Evolutionary conservation across 352 stramenopile species (phyloP).

Genomic region (Globisporangium orthogonon): DNA sequence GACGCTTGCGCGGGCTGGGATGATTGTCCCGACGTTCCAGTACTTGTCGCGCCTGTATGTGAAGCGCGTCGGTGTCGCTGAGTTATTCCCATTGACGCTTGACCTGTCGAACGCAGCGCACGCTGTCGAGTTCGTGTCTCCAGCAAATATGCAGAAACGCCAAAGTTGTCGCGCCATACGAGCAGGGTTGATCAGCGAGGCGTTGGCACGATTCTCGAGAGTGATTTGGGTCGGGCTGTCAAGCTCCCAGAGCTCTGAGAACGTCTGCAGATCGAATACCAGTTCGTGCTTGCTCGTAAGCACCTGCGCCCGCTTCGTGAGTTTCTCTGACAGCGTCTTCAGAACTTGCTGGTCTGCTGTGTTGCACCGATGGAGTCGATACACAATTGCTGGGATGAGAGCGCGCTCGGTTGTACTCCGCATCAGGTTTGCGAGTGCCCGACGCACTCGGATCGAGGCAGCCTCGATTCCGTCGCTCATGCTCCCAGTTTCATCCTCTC

Average conservation of each 20-base stretch:
- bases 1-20: slow-evolving; percentile 14
- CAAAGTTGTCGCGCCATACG: slow-evolving; percentile 30
- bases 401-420: slow-evolving; percentile 30
- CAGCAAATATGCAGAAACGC: slow-evolving; percentile 53
- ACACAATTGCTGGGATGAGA: slow-evolving; percentile 48
- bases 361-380: slow-evolving; percentile 44
- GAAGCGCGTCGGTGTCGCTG: not conserved
- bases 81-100: not conserved
- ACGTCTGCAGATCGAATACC: slow-evolving; percentile 54
- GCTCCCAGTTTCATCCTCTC: not conserved
- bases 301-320: slow-evolving; percentile 10
- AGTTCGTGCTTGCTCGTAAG: slow-evolving; percentile 1
- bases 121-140: slow-evolving; percentile 2
- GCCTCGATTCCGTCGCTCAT: not conserved
- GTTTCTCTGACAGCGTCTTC: slow-evolving; percentile 19
- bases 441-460: not conserved
- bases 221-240: slow-evolving; percentile 22
- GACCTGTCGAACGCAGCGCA: not conserved
- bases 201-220: slow-evolving; percentile 34
- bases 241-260: slow-evolving; percentile 68
- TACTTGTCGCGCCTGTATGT: slow-evolving; percentile 22
- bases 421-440: slow-evolving; percentile 36
- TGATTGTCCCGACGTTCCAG: slow-evolving; percentile 19
- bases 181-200: slow-evolving; percentile 35
- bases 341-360: slow-evolving; percentile 37